Evolutionary conservation across 2,329 filamentous ascomycete species (phyloP), one percentile per base, ranked within the genome.

Genomic region (Thermothelomyces thermophilus): DNA sequence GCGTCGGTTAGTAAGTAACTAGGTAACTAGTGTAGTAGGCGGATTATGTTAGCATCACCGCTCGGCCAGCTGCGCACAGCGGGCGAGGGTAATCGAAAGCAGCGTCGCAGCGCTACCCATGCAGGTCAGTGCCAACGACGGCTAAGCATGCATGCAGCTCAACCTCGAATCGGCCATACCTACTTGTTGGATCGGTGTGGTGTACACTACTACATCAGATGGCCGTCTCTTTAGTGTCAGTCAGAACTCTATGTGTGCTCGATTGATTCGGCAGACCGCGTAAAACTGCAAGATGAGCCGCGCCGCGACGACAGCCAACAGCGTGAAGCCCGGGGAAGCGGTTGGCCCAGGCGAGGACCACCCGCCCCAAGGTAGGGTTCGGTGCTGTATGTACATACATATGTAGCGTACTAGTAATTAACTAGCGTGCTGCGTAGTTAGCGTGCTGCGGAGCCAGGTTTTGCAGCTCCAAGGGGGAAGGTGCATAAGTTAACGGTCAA

Each of bases 71-170:
- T 37, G 28, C 14, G 16, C 22, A 11, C n/a, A 33, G 17, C 28
- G 31, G 31, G 30, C 36, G 20, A 13, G 19, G n/a, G 11, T 30
- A 9, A 5, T 20, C 22, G 39, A 46, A n/a, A 17, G 43, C 19
- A 36, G 37, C 36, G 39, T 30, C n/a, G 41, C 46, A 41, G 41
- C 37, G 37, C 37, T 48, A 28, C 46, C 46, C 46, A 48, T 48
- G 46, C 46, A 37, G 33, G 31, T 48, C 24, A 5, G 46, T 39
- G 46, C 39, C 46, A 42, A 36, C 46, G 33, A 48, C 46, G n/a
- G 39, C 46, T 13, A 20, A 26, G 30, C 17, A 41, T 48, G 14
- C 30, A 31, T 14, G 46, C 46, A 41, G 37, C 22, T 48, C 30
- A 41, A 48, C 36, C 46, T 48, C 31, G 37, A 48, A 48, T 4